phyloP scores from a whole-genome alignment of 345 rosid genomes.

The Clarkia xantiana region DNA sequence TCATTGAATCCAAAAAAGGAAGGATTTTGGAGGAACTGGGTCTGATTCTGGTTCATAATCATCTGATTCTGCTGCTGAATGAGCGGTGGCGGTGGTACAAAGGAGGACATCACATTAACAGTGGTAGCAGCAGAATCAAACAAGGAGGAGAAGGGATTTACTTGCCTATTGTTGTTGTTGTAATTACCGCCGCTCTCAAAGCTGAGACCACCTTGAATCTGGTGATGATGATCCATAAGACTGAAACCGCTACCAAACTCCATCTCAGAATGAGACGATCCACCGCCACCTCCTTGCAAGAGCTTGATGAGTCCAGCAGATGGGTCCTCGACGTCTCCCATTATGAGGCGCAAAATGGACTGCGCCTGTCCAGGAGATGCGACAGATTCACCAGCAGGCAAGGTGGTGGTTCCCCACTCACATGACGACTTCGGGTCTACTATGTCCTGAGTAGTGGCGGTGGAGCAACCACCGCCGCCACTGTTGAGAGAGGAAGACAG shows the following conservation, averaged over 20 bases:
- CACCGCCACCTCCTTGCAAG: slow-evolving; percentile 4
- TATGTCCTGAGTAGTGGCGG: too few relatives aligned
- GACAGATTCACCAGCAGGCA: slow-evolving; percentile 11
- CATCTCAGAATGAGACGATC: slow-evolving; percentile 1
- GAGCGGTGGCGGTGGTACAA: too few relatives aligned
- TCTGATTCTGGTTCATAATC: slow-evolving; percentile 25
- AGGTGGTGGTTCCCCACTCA: slow-evolving; percentile 12
- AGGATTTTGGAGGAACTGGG: slow-evolving; percentile 15
- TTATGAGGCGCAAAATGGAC: slow-evolving; percentile 5
- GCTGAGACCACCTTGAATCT: neutral
- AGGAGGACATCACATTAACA: slow-evolving; percentile 10
- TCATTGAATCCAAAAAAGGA: slow-evolving; percentile 7
- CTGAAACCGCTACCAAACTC: slow-evolving; percentile 6
- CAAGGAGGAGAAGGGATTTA: slow-evolving; percentile 19
- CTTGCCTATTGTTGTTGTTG: slow-evolving; percentile 24
- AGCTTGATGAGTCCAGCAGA: slow-evolving; percentile 14
- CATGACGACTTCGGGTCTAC: neutral
- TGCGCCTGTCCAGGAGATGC: slow-evolving; percentile 7
- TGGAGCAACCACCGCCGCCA: slow-evolving; percentile 2
- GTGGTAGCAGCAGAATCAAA: slow-evolving; percentile 32
- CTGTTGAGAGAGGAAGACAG: too few relatives aligned
- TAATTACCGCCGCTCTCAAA: slow-evolving; percentile 3
- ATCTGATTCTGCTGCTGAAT: slow-evolving; percentile 1
- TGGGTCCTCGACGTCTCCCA: slow-evolving; percentile 9
- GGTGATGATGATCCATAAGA: slow-evolving; percentile 4